Evolutionary conservation across 257 asterid species (phyloP), one percentile per base, ranked within the genome.

Genomic region (Craterostigma plantagineum): DNA sequence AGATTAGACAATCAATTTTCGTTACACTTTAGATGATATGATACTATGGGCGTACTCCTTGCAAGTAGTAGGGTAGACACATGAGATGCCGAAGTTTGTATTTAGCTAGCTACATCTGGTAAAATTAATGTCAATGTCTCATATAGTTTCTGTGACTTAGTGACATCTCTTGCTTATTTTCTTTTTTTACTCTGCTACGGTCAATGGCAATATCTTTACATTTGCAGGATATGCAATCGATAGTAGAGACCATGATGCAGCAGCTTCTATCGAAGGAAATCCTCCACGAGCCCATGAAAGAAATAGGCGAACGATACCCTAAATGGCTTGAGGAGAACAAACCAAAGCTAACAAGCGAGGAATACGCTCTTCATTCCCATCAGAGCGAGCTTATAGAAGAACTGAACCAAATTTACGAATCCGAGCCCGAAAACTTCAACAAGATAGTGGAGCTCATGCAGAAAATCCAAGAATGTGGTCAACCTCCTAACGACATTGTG

Each of bases 381-480:
- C 94, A 90, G 60, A 64, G 80, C 46, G 65, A 54, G 63, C 76
- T 70, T 41, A 77, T 90, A 56, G 77, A 60, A 58, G 79, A 80
- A 37, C 69, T 90, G 46, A 83, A 72, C 51, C 45, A 48, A 48
- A 84, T 65, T 35, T 90, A 83, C 58, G 96, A 75, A 51, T 58
- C 69, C 8, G 96, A 80, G 56, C 92, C 94, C 1, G 62, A 62
- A 14, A 79, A 90, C 74, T 83, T 77, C 92, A 80, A 64, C 78
- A 90, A 79, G 79, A 71, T 90, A 38, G 87, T 79, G 34, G 96
- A 90, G 71, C 84, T 90, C 46, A 90, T 90, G 94, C 96, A 90
- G 78, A 90, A 90, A 64, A 90, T 90, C 96, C 94, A 90, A 67
- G 96, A 80, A 45, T 90, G 96, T 63, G 96, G 99, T 35, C 99